These are phyloP conservation scores for Micractinium sp. DNA, from an alignment of 139 green algal genomes.

Conservation along the genomic window DNA sequence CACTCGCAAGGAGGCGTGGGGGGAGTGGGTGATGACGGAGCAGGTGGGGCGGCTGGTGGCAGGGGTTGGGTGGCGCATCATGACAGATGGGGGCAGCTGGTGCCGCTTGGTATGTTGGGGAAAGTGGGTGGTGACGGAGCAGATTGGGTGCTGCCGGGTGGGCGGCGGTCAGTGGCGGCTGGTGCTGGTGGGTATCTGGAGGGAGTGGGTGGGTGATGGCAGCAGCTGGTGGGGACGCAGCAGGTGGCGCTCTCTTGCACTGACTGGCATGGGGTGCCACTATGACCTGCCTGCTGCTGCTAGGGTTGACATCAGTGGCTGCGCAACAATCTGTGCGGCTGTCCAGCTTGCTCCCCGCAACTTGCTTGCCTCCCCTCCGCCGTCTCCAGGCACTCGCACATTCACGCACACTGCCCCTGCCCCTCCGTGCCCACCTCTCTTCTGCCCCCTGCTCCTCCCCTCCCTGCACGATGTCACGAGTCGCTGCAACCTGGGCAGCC, in stretches of 20 bases:
- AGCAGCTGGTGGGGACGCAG: background rate
- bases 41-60: background rate
- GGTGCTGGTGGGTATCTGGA: background rate
- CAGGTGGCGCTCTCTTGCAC: background rate
- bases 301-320: too few species aligned
- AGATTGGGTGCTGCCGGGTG: background rate
- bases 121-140: background rate
- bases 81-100: background rate
- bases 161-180: background rate
- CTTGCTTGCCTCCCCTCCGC: too few species aligned
- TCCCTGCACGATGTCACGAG: background rate
- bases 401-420: background rate
- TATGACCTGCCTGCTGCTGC: too few species aligned
- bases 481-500: background rate
- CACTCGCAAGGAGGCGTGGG: constrained; percentile 27
- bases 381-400: too few species aligned
- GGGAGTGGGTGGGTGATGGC: background rate
- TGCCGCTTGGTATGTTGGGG: background rate
- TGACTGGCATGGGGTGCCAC: too few species aligned
- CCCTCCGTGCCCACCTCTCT: background rate
- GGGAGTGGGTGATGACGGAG: constrained; percentile 50
- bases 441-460: background rate
- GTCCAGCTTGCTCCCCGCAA: too few species aligned
- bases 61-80: too few species aligned
- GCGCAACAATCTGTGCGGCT: too few species aligned